Percentiles rank a stretch among this genome's conserved stretches.
These are phyloP conservation scores for Lentinula sp. DNA, from an alignment of 768 basidiomycete genomes.

Conservation along the genomic window DNA sequence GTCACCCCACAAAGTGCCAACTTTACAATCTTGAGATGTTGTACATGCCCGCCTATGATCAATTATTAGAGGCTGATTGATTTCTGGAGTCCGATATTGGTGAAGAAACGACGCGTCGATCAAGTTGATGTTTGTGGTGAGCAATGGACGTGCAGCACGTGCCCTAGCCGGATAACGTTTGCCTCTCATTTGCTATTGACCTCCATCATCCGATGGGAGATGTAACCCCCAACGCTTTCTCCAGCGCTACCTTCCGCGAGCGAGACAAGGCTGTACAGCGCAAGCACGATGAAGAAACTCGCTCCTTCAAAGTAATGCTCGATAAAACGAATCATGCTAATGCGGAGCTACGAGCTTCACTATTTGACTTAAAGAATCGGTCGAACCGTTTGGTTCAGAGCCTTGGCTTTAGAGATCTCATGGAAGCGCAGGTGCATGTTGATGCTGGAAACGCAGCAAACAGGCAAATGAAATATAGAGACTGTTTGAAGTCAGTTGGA, in stretches of 20 bases:
- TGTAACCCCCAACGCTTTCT: background rate
- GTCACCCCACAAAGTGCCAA: too few species aligned
- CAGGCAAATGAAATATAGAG: slow-evolving; percentile 25
- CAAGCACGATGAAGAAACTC: slow-evolving; percentile 27
- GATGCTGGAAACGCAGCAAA: slow-evolving; percentile 23
- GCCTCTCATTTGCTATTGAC: too few species aligned
- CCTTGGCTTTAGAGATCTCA: slow-evolving; percentile 38
- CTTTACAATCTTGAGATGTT: too few species aligned
- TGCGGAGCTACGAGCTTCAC: slow-evolving; percentile 28
- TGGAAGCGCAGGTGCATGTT: slow-evolving; percentile 35
- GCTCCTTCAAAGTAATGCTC: slow-evolving; percentile 21
- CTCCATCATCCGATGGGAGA: background rate
- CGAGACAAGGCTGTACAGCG: slow-evolving; percentile 31
- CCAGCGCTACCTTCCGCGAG: slow-evolving; percentile 24
- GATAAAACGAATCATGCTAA: slow-evolving; percentile 26
- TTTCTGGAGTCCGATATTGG: too few species aligned
- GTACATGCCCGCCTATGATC: too few species aligned
- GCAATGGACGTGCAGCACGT: too few species aligned
- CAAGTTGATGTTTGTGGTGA: too few species aligned
- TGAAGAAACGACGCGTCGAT: too few species aligned
- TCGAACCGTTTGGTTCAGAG: slow-evolving; percentile 30
- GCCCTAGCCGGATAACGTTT: too few species aligned
- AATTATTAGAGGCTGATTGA: too few species aligned
- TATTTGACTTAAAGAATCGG: slow-evolving; percentile 31
- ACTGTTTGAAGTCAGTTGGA: slow-evolving; percentile 28